Evolutionary conservation across 129 eudicot genomes (phyloP).

Genomic region (Escallonia herrerae): DNA sequence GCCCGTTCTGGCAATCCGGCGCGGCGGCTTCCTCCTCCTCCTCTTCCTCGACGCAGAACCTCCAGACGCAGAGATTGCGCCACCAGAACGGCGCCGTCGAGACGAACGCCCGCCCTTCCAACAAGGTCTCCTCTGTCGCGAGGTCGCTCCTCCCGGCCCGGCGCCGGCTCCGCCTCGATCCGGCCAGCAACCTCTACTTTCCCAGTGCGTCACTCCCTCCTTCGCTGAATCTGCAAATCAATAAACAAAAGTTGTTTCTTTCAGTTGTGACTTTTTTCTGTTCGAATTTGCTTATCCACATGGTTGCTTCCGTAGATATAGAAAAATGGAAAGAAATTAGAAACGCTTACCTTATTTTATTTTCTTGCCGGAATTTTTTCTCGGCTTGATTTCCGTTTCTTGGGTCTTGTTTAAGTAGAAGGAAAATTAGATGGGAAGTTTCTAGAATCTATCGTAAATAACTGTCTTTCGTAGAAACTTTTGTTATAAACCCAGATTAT

Average conservation of each 20-base stretch:
- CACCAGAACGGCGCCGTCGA: constrained; percentile 27
- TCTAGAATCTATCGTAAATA: too few relatives aligned
- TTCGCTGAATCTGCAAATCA: too few relatives aligned
- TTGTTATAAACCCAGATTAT: too few relatives aligned
- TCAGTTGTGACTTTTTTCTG: background rate
- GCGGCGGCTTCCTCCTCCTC: constrained; percentile 36
- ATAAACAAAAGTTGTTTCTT: background rate
- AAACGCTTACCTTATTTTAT: too few relatives aligned
- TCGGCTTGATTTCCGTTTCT: background rate
- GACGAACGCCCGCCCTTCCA: constrained; percentile 18
- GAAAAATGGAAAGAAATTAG: too few relatives aligned
- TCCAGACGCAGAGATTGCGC: constrained; percentile 28
- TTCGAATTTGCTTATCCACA: background rate
- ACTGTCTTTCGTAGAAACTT: too few relatives aligned
- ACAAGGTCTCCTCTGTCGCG: constrained; percentile 47
- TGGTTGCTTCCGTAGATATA: background rate
- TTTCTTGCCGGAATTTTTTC: background rate
- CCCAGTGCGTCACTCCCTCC: constrained; percentile 48
- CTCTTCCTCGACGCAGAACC: constrained; percentile 49
- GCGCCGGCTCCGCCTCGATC: constrained; percentile 81
- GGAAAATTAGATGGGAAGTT: too few relatives aligned
- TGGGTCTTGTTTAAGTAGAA: too few relatives aligned
- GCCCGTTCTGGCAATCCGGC: constrained; percentile 61
- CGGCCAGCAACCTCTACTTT: constrained; percentile 65
- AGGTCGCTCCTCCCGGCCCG: constrained; percentile 60